phyloP scores from a whole-genome alignment of 1,139 yeast species.

The Candida dubliniensis region DNA sequence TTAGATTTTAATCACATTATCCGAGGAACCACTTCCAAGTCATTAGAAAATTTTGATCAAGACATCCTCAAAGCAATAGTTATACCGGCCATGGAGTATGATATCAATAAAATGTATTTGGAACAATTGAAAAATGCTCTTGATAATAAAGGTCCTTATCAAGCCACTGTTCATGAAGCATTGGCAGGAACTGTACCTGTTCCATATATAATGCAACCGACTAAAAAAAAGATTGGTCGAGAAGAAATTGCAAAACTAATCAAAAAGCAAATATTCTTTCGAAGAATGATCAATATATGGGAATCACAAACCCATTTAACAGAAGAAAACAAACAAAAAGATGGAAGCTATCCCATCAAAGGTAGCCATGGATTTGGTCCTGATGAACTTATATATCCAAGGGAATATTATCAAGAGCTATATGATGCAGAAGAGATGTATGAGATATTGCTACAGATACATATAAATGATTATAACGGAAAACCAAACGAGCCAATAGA shows the following conservation, averaged over 20 bases:
- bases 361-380: conserved; percentile 32
- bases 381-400: conserved; percentile 30
- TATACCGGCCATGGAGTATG: conserved; percentile 39
- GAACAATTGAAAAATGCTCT: conserved; percentile 21
- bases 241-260: conserved; percentile 33
- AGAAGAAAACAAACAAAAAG: conserved; percentile 15
- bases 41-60: conserved; percentile 28
- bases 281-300: conserved; percentile 32
- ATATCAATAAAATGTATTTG: conserved; percentile 32
- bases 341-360: conserved; percentile 30
- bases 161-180: conserved; percentile 31
- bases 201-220: conserved; percentile 33
- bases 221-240: conserved; percentile 19
- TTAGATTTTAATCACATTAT: conserved; percentile 6
- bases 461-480: not conserved
- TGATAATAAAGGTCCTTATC: conserved; percentile 38
- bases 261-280: conserved; percentile 28
- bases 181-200: conserved; percentile 34
- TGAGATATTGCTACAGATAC: conserved; percentile 30
- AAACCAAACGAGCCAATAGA: not conserved
- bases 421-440: conserved; percentile 35
- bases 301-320: conserved; percentile 12
- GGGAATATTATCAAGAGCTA: conserved; percentile 27
- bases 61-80: conserved; percentile 35
- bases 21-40: conserved; percentile 4